These are phyloP conservation scores for Chloris gayana DNA, from an alignment of 176 grass and related monocot species.

Conservation along the genomic window DNA sequence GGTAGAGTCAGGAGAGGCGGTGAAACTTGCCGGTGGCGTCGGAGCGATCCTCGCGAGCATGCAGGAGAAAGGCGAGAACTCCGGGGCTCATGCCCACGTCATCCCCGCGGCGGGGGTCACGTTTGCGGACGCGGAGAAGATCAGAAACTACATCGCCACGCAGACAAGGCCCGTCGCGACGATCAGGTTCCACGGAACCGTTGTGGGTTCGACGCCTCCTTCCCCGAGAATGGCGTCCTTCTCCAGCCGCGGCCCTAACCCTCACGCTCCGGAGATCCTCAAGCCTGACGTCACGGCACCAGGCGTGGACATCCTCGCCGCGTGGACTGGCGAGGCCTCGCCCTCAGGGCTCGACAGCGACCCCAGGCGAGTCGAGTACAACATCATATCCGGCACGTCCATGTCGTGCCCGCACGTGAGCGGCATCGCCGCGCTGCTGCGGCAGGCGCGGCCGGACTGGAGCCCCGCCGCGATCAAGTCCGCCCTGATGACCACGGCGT, in stretches of 20 bases:
- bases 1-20: background rate
- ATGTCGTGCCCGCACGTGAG: conserved; percentile 74
- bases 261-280: background rate
- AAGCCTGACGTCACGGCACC: background rate
- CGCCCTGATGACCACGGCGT: background rate
- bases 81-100: background rate
- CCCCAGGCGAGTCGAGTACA: background rate
- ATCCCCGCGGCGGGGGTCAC: background rate
- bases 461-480: background rate
- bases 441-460: background rate
- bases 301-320: background rate
- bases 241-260: background rate
- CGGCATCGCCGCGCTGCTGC: background rate
- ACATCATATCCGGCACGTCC: conserved; percentile 76
- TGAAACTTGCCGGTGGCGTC: background rate
- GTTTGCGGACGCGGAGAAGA: background rate
- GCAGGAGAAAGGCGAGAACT: background rate
- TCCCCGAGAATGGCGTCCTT: background rate
- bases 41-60: background rate
- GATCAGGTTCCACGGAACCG: background rate
- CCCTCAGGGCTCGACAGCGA: too few species aligned
- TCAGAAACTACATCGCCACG: too few species aligned
- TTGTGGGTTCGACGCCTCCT: background rate
- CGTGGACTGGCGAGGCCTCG: background rate
- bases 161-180: background rate